phyloP scores from a whole-genome alignment of 805 yeast species.

The Millerozyma miso region DNA sequence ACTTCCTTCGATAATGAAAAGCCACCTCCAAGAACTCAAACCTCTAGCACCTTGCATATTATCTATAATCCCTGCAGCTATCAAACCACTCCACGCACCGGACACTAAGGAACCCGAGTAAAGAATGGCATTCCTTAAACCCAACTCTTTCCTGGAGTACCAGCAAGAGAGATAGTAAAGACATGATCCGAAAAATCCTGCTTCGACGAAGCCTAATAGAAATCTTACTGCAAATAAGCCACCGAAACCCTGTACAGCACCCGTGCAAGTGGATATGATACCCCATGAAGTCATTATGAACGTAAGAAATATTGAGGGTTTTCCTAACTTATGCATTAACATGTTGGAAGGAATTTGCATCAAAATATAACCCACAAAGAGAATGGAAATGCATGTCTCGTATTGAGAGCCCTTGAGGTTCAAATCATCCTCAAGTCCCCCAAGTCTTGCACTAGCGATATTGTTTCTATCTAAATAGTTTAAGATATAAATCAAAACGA shows the following conservation, averaged over 20 bases:
- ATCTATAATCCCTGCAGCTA: conserved; percentile 50
- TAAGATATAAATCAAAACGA: conserved; percentile 47
- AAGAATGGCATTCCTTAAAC: conserved; percentile 47
- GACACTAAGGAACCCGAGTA: conserved; percentile 49
- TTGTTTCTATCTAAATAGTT: conserved; percentile 51
- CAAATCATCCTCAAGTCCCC: conserved; percentile 44
- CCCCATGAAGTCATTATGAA: conserved; percentile 50
- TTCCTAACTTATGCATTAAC: conserved; percentile 42
- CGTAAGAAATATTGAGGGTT: conserved; percentile 49
- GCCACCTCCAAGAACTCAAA: conserved; percentile 50
- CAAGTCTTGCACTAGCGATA: conserved; percentile 51
- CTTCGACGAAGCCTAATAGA: conserved; percentile 44
- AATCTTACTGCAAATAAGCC: conserved; percentile 46
- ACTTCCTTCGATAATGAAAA: conserved; percentile 53
- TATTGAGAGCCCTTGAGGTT: conserved; percentile 40
- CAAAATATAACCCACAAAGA: conserved; percentile 46
- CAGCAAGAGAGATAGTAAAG: conserved; percentile 50
- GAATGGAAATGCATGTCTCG: conserved; percentile 49
- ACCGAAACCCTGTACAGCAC: conserved; percentile 40
- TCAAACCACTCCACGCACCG: conserved; percentile 53
- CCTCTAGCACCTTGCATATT: conserved; percentile 38
- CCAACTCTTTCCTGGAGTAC: conserved; percentile 49
- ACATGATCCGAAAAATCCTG: conserved; percentile 46
- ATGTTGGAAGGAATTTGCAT: conserved; percentile 49
- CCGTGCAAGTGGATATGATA: conserved; percentile 43